Evolutionary conservation across 169 alveolate genomes (phyloP).

Genomic region (Plasmodium vivax): DNA sequence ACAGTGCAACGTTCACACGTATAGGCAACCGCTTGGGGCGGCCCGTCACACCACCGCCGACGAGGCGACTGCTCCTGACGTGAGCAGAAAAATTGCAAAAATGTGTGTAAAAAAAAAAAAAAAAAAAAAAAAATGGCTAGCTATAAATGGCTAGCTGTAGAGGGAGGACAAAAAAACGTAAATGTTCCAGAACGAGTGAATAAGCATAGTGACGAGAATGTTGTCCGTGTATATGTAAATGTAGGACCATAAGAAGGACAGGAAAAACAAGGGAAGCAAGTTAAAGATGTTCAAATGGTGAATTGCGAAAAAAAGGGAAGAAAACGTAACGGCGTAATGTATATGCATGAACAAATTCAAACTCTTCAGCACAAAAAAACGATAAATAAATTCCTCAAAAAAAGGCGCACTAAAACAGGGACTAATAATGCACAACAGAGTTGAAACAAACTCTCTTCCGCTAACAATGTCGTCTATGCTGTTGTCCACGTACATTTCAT

Average conservation of each 20-base stretch:
- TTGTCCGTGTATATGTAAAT: conserved; percentile 70
- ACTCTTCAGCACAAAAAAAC: conserved; percentile 69
- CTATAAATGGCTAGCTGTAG: neutral
- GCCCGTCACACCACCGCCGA: neutral
- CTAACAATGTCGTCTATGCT: conserved; percentile 55
- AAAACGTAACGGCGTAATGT: conserved; percentile 56
- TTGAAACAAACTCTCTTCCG: conserved; percentile 54
- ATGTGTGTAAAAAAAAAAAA: neutral
- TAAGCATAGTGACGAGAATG: conserved; percentile 59
- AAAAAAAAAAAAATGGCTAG: too few relatives aligned
- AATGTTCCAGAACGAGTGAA: conserved; percentile 69
- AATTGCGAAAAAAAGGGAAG: conserved; percentile 64
- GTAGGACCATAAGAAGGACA: conserved; percentile 74
- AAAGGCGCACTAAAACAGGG: conserved; percentile 75
- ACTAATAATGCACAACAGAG: conserved; percentile 59
- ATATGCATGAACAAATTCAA: conserved; percentile 68
- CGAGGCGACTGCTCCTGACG: neutral
- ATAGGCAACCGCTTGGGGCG: neutral
- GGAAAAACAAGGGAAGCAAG: conserved; percentile 50
- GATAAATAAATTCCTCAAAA: conserved; percentile 71
- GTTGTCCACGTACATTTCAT: conserved; percentile 41
- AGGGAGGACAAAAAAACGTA: conserved; percentile 60
- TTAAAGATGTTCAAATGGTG: conserved; percentile 69
- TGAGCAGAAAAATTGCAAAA: neutral
- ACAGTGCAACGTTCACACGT: neutral